Percentiles rank a stretch among this genome's conserved stretches.
Conservation (phyloP, 2,329 filamentous ascomycete species). For the Xylariaceae sp. region DNA sequence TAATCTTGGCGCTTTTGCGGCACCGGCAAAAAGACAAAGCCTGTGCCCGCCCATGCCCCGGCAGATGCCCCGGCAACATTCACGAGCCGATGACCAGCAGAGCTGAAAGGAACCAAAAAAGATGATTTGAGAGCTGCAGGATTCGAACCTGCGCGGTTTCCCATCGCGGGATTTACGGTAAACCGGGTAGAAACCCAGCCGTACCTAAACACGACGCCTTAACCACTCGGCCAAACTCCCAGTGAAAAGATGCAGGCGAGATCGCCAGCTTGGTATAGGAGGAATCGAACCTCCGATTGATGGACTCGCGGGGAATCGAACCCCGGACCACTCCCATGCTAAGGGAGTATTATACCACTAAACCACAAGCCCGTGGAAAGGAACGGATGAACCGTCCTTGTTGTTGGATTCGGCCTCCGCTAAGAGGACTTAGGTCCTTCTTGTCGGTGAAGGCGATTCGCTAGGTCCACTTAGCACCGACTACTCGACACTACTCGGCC, state of each 20-base stretch:
- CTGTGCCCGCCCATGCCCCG: too few species aligned
- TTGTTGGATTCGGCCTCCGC: background rate
- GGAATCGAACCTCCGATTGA: slow-evolving; percentile 12
- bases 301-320: slow-evolving; percentile 27
- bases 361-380: slow-evolving; percentile 19
- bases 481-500: too few species aligned
- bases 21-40: too few species aligned
- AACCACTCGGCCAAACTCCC: slow-evolving; percentile 22
- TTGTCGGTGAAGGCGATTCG: background rate
- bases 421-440: background rate
- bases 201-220: slow-evolving; percentile 20
- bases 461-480: too few species aligned
- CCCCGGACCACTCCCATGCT: slow-evolving; percentile 26
- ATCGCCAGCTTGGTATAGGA: slow-evolving; percentile 6
- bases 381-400: background rate
- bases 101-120: background rate
- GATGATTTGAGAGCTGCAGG: slow-evolving; percentile 16
- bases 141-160: slow-evolving; percentile 23
- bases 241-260: background rate
- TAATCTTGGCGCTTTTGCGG: too few species aligned
- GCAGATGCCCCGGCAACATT: background rate
- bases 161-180: slow-evolving; percentile 19
- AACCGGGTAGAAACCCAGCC: background rate
- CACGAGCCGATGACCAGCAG: background rate
- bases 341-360: slow-evolving; percentile 26